phyloP scores from a whole-genome alignment of 345 rosid genomes.

The Eucalyptus regnans region DNA sequence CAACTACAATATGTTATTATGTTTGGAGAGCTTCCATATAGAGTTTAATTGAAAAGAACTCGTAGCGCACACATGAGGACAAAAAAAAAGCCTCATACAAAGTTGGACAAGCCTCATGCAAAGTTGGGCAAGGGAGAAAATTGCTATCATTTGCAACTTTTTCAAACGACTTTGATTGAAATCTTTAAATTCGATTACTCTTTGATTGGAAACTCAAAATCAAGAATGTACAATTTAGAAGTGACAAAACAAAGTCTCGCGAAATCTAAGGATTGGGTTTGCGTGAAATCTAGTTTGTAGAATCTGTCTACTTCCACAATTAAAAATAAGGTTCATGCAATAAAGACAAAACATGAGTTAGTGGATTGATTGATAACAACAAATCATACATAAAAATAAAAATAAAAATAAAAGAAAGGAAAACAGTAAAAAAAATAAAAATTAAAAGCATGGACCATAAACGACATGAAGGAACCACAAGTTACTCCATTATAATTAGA shows the following conservation, averaged over 20 bases:
- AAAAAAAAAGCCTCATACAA: too few species aligned
- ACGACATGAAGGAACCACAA: neutral
- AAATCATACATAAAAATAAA: too few species aligned
- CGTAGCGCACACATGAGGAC: accelerated
- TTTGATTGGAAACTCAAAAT: neutral
- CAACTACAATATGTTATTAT: neutral
- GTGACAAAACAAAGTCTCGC: neutral
- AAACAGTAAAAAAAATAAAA: too few species aligned
- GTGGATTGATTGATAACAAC: neutral
- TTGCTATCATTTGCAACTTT: neutral
- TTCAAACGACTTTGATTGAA: neutral
- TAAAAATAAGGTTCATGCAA: neutral
- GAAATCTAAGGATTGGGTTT: neutral
- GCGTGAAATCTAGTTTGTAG: neutral
- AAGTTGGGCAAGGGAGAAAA: too few species aligned
- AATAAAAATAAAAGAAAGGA: too few species aligned
- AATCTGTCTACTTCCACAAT: neutral
- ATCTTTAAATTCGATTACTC: too few species aligned
- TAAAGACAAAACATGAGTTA: neutral
- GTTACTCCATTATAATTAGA: neutral
- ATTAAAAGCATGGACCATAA: neutral
- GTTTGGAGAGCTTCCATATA: neutral
- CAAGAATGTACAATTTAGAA: neutral
- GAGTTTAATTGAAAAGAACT: too few species aligned
- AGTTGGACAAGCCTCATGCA: too few species aligned